Base-by-base conservation (phyloP, 106 monocot genomes). In the Phalaenopsis equestris region DNA sequence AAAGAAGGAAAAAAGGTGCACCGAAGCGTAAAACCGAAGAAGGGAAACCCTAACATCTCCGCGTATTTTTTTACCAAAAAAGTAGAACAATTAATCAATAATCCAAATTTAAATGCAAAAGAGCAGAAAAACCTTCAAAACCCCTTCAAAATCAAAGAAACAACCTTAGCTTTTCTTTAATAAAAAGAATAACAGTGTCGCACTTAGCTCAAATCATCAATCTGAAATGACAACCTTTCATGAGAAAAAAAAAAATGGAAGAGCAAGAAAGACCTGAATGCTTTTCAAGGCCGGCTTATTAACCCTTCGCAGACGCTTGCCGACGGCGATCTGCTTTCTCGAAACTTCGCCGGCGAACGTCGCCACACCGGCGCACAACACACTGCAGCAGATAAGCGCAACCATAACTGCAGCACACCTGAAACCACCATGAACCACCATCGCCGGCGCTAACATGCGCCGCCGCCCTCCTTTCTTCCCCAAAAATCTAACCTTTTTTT, bases 231-330 rank as follows among this genome's bases (percentile, higher is more conserved):
- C 30, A 68, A 70, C 38, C 73, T 74, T 74, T 42, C 18, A 74
- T 14, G 17, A 74, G 41, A 74, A 45, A 74, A 3, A 70, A 37
- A 19, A 43, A 3, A 18, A 19, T 18, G 5, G 18, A 16, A 42
- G 14, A 43, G 6, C 42, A 43, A 43, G 43, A 74, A n/a, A 74
- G 8, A 95, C 94, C 87, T 88, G 52, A 82, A 93, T 89, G 84
- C 64, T 91, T 81, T 89, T 93, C 65, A 96, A 57, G 21, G 93
- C 83, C 0, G 84, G 86, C 81, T 91, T 96, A 80, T 96, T 96
- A 76, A 96, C 57, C 73, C 89, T 93, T 67, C 84, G 87, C 46
- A 89, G 76, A 49, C 87, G 89, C 82, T 82, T 80, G 47, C 81
- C 81, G 43, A 85, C 82, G 36, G 82, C 88, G 42, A 80, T 56